Conservation (phyloP, 2,329 filamentous ascomycete species). For the Nigrospora sphaerica region DNA sequence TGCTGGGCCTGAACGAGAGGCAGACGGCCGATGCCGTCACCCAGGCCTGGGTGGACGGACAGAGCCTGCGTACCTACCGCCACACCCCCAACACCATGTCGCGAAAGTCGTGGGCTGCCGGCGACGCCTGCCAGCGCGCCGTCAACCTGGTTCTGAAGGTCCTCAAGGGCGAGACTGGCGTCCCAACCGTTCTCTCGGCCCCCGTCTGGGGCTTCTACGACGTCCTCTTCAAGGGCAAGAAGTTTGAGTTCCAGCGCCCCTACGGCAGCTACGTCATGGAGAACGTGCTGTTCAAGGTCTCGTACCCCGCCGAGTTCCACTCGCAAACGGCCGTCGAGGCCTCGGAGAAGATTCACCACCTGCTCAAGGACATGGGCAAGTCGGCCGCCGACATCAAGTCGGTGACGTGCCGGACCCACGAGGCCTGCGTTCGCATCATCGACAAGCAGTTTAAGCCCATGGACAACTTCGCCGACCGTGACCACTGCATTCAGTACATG, state of each 20-base stretch:
- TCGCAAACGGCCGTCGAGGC: conserved; percentile 97
- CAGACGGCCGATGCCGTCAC: conserved; percentile 94
- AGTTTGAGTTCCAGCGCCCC: conserved; percentile 90
- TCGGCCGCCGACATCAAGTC: conserved; percentile 88
- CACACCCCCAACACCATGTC: conserved; percentile 99
- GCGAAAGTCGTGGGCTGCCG: conserved; percentile 97
- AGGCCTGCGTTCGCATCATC: conserved; percentile 97
- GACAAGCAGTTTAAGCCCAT: conserved; percentile 99
- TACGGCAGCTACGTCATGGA: conserved; percentile 99
- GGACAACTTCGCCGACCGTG: conserved; percentile 99
- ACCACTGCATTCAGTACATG: conserved; percentile 99
- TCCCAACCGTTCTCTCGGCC: conserved; percentile 88
- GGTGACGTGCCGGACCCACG: conserved; percentile 92
- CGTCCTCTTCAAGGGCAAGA: conserved; percentile 91
- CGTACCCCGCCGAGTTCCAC: conserved; percentile 97
- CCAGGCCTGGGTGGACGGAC: conserved; percentile 95
- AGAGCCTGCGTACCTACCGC: conserved; percentile 92
- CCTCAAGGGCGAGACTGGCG: conserved; percentile 80
- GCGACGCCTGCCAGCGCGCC: conserved; percentile 93
- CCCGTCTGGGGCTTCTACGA: conserved; percentile 98
- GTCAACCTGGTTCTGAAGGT: conserved; percentile 90
- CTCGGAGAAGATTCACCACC: conserved; percentile 78
- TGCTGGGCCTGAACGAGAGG: conserved; percentile 82
- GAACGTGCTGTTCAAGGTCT: conserved; percentile 99
- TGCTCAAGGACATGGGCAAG: conserved; percentile 80